These are phyloP conservation scores for Leucaena leucocephala DNA, from an alignment of 306 rosid species.

Conservation along the genomic window DNA sequence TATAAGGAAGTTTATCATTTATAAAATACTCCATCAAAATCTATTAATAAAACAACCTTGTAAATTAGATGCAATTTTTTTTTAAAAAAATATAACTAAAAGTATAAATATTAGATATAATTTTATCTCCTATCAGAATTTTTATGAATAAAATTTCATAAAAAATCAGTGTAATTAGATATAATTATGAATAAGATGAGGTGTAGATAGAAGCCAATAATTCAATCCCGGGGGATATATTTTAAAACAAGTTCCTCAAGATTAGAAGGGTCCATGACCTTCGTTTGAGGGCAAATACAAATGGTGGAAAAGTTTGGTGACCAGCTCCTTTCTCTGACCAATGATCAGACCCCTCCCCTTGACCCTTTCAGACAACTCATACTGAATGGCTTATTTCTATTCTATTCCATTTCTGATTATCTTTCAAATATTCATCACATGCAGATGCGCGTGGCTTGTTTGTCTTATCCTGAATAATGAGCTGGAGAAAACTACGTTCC, in stretches of 20 bases:
- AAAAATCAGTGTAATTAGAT: no score
- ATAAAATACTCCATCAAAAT: no score
- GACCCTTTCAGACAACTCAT: background rate
- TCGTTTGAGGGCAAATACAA: slow-evolving; percentile 35
- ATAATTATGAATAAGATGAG: no score
- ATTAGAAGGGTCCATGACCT: slow-evolving; percentile 42
- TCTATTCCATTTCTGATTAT: background rate
- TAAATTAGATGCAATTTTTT: no score
- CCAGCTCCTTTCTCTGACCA: slow-evolving; percentile 74
- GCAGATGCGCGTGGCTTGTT: slow-evolving; percentile 27
- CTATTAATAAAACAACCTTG: no score
- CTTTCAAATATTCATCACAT: slow-evolving; percentile 10
- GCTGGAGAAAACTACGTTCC: slow-evolving; percentile 25
- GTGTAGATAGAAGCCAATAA: no score
- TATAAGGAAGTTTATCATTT: no score
- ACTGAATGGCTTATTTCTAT: background rate
- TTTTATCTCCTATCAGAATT: background rate
- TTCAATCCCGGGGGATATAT: no score
- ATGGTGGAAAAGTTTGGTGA: slow-evolving; percentile 73
- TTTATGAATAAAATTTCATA: slow-evolving; percentile 42
- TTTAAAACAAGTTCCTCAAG: no score
- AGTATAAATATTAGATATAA: no score
- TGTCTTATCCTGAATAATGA: slow-evolving; percentile 45
- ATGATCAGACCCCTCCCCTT: background rate
- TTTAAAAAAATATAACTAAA: no score